These are phyloP conservation scores for Thecaphora thlaspeos DNA, from an alignment of 1,284 basidiomycete species.

Conservation along the genomic window DNA sequence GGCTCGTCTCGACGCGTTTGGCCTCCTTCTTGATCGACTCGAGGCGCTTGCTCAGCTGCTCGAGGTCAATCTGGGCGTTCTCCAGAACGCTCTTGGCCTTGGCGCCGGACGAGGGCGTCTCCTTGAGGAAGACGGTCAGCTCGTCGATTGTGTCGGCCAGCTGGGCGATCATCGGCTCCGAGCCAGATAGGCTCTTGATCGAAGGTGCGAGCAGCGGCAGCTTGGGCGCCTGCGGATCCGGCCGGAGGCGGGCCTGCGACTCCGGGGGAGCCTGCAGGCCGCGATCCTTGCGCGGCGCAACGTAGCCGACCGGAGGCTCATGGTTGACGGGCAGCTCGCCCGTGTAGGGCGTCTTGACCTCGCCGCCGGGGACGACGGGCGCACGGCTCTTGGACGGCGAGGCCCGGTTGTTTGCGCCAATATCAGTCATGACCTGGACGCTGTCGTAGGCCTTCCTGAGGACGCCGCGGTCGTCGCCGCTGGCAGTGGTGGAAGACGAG, in stretches of 20 bases:
- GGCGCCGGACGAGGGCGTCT: slow-evolving; percentile 60
- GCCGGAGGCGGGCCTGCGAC: slow-evolving; percentile 36
- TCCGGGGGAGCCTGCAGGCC: slow-evolving; percentile 43
- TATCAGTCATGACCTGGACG: slow-evolving; percentile 44
- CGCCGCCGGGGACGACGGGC: slow-evolving; percentile 55
- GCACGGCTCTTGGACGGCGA: slow-evolving; percentile 55
- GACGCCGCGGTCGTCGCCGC: slow-evolving; percentile 48
- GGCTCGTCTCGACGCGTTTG: slow-evolving; percentile 70
- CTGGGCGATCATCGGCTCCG: slow-evolving; percentile 84
- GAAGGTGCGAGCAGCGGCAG: slow-evolving; percentile 76
- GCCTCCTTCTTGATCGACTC: slow-evolving; percentile 80
- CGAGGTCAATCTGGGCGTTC: slow-evolving; percentile 72
- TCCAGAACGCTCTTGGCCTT: slow-evolving; percentile 65
- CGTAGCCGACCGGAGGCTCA: slow-evolving; percentile 44
- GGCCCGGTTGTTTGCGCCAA: slow-evolving; percentile 36
- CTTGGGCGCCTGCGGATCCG: slow-evolving; percentile 46
- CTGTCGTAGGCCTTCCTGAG: slow-evolving; percentile 35
- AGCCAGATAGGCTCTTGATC: slow-evolving; percentile 73
- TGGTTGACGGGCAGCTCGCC: slow-evolving; percentile 42
- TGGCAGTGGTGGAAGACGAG: slow-evolving; percentile 6
- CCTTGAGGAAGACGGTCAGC: slow-evolving; percentile 75
- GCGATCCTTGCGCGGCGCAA: slow-evolving; percentile 36
- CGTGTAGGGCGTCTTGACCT: slow-evolving; percentile 33
- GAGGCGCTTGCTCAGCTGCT: slow-evolving; percentile 74
- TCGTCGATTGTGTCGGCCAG: slow-evolving; percentile 91